phyloP scores from a whole-genome alignment of 148 eudicot genomes.

The Silene conica region DNA sequence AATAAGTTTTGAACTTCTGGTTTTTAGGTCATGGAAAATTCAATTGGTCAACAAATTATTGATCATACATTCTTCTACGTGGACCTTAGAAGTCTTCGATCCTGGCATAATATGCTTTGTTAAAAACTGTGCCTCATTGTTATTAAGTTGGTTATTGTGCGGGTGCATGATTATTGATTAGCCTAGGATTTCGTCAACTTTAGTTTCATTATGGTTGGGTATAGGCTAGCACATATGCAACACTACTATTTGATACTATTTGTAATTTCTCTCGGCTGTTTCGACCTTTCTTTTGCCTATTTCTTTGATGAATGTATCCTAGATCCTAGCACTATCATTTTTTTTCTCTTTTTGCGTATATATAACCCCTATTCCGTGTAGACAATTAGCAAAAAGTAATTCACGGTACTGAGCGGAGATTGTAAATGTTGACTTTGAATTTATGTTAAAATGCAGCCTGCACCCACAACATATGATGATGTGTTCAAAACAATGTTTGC shows the following conservation, averaged over 20 bases:
- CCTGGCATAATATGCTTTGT: neutral
- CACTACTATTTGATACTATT: neutral
- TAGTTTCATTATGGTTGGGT: neutral
- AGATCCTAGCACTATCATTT: neutral
- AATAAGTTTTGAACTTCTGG: neutral
- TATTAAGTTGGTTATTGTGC: neutral
- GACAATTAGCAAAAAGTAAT: neutral
- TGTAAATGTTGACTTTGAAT: constrained; percentile 1
- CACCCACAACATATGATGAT: constrained; percentile 83
- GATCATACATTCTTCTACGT: neutral
- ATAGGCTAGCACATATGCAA: neutral
- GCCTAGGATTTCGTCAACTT: neutral
- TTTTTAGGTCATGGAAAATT: neutral
- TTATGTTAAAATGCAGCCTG: constrained; percentile 55
- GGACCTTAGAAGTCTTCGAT: neutral
- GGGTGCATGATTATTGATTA: neutral
- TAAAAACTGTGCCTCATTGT: neutral
- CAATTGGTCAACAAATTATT: neutral
- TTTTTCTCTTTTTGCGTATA: neutral
- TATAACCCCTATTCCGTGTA: neutral
- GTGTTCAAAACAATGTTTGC: constrained; percentile 87
- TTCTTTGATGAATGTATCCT: neutral
- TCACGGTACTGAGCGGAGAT: neutral
- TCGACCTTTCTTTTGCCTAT: neutral
- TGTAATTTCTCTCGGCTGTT: neutral